Conservation (phyloP, 805 yeast genomes). For the Kluyveromyces nonfermentans region DNA sequence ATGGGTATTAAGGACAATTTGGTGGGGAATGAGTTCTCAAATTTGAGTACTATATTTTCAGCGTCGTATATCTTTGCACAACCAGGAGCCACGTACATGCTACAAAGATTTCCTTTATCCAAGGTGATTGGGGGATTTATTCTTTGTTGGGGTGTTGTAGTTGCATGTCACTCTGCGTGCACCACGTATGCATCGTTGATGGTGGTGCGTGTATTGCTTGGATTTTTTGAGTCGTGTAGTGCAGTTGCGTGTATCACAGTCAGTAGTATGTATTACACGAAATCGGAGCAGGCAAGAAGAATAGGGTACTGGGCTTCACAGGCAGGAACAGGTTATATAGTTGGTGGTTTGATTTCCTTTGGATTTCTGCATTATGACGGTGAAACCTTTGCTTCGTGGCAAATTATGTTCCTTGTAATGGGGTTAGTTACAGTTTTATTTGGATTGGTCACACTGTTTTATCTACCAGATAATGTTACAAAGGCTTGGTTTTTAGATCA, state of each 20-base stretch:
- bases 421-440: conserved; percentile 44
- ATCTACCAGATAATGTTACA: conserved; percentile 43
- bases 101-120: conserved; percentile 46
- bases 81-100: conserved; percentile 38
- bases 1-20: conserved; percentile 50
- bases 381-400: conserved; percentile 44
- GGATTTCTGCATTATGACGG: conserved; percentile 44
- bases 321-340: conserved; percentile 41
- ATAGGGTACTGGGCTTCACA: conserved; percentile 51
- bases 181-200: conserved; percentile 43
- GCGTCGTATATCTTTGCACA: conserved; percentile 47
- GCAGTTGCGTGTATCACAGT: conserved; percentile 49
- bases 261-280: conserved; percentile 55
- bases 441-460: conserved; percentile 36
- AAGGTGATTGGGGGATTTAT: conserved; percentile 41
- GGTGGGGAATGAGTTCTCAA: conserved; percentile 40
- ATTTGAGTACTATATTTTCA: conserved; percentile 44
- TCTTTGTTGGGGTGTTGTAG: conserved; percentile 44
- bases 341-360: conserved; percentile 40
- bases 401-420: conserved; percentile 47
- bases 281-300: conserved; percentile 41
- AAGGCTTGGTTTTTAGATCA: conserved; percentile 33
- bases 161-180: conserved; percentile 45
- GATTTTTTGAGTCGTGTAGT: conserved; percentile 45
- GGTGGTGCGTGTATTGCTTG: conserved; percentile 45